A percentile compares a stretch with the other conserved stretches of the same genome.
These are phyloP conservation scores for Aspergillus sp. DNA, from an alignment of 2,329 filamentous ascomycete genomes.

Conservation along the genomic window DNA sequence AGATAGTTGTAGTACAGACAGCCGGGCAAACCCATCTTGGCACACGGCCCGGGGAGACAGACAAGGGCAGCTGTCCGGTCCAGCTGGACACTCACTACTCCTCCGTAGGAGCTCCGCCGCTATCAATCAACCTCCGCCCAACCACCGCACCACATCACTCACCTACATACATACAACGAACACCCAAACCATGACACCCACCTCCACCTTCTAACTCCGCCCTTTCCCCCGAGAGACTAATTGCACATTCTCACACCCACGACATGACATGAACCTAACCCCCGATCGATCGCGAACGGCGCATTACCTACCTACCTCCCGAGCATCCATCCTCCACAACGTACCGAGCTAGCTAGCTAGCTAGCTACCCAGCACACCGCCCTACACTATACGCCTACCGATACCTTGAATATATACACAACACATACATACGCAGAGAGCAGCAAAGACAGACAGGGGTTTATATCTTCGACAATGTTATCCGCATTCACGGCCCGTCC, in stretches of 20 bases:
- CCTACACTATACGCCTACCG: neutral
- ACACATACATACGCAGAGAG: no score
- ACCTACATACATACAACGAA: neutral
- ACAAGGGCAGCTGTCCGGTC: neutral
- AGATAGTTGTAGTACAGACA: no score
- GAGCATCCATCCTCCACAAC: neutral
- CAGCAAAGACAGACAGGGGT: no score
- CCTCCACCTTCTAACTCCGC: neutral
- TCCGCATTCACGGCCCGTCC: conserved; percentile 95
- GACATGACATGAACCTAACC: neutral
- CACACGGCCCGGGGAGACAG: neutral
- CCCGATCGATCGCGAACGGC: neutral
- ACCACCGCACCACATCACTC: neutral
- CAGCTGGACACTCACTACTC: neutral
- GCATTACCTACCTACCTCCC: neutral
- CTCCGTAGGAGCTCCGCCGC: neutral
- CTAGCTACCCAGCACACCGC: neutral
- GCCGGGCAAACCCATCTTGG: neutral
- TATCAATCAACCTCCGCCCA: neutral
- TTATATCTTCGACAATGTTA: conserved; percentile 64
- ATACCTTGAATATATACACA: neutral
- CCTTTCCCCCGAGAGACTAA: no score
- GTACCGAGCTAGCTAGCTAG: neutral
- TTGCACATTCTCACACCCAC: no score
- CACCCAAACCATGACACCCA: neutral